Conservation (phyloP, 75 land plant genomes). For the Pinus taeda region DNA sequence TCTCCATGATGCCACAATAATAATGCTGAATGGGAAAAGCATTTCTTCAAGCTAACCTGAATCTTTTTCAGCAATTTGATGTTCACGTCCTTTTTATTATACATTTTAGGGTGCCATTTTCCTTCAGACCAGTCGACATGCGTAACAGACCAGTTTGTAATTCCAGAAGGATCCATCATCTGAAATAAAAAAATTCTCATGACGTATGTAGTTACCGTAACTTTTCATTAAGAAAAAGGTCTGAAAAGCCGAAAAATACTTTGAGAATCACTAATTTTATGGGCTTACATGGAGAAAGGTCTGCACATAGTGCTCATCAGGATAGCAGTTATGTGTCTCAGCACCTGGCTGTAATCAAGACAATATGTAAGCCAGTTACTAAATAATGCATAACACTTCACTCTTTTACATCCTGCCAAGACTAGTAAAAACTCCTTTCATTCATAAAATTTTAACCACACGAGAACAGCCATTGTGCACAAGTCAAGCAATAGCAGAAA, state of each 20-base stretch:
- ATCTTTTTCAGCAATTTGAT: conserved; percentile 47
- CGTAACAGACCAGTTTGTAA: conserved; percentile 98
- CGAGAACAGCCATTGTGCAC: neutral
- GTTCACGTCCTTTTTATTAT: conserved; percentile 52
- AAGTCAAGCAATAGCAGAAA: too few relatives aligned
- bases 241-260: neutral
- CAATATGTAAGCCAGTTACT: conserved; percentile 21
- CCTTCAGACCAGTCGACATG: conserved; percentile 98
- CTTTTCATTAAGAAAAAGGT: neutral
- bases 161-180: conserved; percentile 86
- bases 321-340: conserved; percentile 82
- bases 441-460: neutral
- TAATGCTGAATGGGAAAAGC: neutral
- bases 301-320: conserved; percentile 98
- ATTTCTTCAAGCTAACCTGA: conserved; percentile 30
- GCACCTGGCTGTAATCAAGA: conserved; percentile 60
- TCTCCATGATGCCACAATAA: neutral
- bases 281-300: conserved; percentile 78
- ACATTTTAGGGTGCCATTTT: conserved; percentile 98
- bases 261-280: neutral
- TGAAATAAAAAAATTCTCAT: conserved; percentile 28
- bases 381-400: neutral
- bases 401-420: neutral
- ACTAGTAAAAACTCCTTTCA: neutral
- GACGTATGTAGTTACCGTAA: neutral